Evolutionary conservation across 1,284 basidiomycete genomes (phyloP).

Genomic region (Microbotryum saponariae): DNA sequence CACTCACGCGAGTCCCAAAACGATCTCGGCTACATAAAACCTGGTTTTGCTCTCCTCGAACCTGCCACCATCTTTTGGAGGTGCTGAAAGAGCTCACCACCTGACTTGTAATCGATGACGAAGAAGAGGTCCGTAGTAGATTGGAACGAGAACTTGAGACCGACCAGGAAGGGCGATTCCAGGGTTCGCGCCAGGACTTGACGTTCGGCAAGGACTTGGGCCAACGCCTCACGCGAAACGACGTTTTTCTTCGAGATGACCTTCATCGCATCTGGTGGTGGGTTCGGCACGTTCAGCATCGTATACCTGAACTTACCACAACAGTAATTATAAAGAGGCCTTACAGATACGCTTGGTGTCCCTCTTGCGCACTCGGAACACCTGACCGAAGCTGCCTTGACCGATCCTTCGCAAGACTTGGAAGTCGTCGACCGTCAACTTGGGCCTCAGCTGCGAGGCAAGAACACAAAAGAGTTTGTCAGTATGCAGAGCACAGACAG

Average conservation of each 20-base stretch:
- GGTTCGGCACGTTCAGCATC: not conserved
- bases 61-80: slow-evolving; percentile 38
- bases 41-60: slow-evolving; percentile 37
- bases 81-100: slow-evolving; percentile 43
- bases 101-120: slow-evolving; percentile 45
- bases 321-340: not conserved
- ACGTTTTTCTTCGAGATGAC: slow-evolving; percentile 43
- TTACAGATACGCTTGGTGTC: slow-evolving; percentile 42
- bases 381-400: slow-evolving; percentile 43
- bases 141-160: slow-evolving; percentile 41
- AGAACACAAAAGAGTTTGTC: too few relatives aligned
- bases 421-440: slow-evolving; percentile 41
- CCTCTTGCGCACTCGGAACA: slow-evolving; percentile 44
- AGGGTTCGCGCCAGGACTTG: slow-evolving; percentile 43
- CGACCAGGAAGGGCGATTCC: slow-evolving; percentile 44
- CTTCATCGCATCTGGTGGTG: slow-evolving; percentile 41
- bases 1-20: slow-evolving; percentile 37
- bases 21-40: slow-evolving; percentile 39
- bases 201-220: slow-evolving; percentile 43
- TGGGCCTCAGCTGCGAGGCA: slow-evolving; percentile 35
- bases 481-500: too few relatives aligned
- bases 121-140: slow-evolving; percentile 36
- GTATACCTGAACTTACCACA: too few relatives aligned
- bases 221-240: slow-evolving; percentile 39
- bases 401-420: slow-evolving; percentile 44